These are phyloP conservation scores for Sporisorium graminicola DNA, from an alignment of 1,284 basidiomycete genomes.

Conservation along the genomic window DNA sequence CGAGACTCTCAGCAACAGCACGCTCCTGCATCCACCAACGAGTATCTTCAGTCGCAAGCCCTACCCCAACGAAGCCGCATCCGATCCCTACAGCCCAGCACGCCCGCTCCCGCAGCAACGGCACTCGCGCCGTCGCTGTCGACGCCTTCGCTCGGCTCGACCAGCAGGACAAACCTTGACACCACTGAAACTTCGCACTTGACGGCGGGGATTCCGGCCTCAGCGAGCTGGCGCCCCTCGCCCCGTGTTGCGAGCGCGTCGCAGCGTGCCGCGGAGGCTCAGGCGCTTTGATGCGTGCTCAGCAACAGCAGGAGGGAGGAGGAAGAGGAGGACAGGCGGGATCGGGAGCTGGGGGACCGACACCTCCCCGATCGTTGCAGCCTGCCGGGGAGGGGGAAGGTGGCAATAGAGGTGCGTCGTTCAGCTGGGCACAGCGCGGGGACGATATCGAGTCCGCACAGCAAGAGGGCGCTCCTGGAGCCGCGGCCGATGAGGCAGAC, in stretches of 20 bases:
- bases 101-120: conserved; percentile 22
- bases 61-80: conserved; percentile 30
- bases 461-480: background rate
- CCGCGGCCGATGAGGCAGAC: conserved; percentile 11
- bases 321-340: background rate
- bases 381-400: background rate
- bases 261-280: conserved; percentile 35
- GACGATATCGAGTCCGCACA: conserved; percentile 20
- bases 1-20: conserved; percentile 1
- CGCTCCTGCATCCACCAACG: background rate
- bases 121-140: conserved; percentile 35
- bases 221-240: conserved; percentile 46
- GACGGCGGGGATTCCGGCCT: conserved; percentile 20
- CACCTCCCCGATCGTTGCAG: conserved; percentile 20
- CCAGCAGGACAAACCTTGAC: conserved; percentile 1
- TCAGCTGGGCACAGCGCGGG: conserved; percentile 16
- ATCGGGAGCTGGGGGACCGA: conserved; percentile 10
- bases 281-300: conserved; percentile 14
- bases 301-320: conserved; percentile 9
- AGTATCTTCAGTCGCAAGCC: conserved; percentile 11
- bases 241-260: conserved; percentile 40
- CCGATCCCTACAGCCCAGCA: conserved; percentile 34
- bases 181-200: background rate
- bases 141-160: conserved; percentile 22
- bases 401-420: conserved; percentile 18